Percentiles rank a stretch among this genome's conserved stretches.
These are phyloP conservation scores for Hypsizygus ulmarius DNA, from an alignment of 1,284 basidiomycete genomes.

Conservation along the genomic window DNA sequence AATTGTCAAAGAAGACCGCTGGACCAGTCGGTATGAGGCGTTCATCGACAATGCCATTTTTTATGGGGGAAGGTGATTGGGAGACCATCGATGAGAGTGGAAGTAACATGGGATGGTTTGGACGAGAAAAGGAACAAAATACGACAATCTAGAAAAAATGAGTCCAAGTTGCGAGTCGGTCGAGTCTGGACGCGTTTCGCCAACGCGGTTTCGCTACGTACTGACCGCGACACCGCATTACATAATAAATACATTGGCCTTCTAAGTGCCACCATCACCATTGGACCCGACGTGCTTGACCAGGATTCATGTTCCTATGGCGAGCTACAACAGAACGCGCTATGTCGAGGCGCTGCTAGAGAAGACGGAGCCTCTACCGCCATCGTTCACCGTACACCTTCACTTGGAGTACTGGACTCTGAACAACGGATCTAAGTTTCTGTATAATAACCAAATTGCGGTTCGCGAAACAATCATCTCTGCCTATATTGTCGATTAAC, in stretches of 20 bases:
- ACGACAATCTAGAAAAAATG: too few species aligned
- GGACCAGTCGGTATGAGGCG: too few species aligned
- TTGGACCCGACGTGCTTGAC: constrained; percentile 6
- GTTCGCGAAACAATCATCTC: constrained; percentile 35
- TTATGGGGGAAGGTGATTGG: too few species aligned
- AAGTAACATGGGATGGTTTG: too few species aligned
- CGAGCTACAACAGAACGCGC: constrained; percentile 69
- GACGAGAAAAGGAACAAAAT: too few species aligned
- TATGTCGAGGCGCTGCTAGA: constrained; percentile 56
- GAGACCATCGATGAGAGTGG: too few species aligned
- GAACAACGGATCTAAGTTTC: constrained; percentile 72
- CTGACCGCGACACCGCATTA: constrained; percentile 17
- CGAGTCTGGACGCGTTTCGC: too few species aligned
- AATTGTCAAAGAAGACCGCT: too few species aligned
- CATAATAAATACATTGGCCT: constrained; percentile 16
- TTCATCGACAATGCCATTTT: too few species aligned
- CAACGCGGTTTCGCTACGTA: too few species aligned
- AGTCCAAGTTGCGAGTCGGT: too few species aligned
- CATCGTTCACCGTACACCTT: constrained; percentile 74
- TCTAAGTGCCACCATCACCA: constrained; percentile 11
- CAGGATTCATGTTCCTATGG: constrained; percentile 37
- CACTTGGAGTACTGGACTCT: constrained; percentile 76
- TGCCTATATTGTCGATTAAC: constrained; percentile 16
- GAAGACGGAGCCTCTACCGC: constrained; percentile 50
- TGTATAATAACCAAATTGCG: constrained; percentile 74